Base-by-base conservation (phyloP, 768 basidiomycete species). In the Hypsizygus marmoreus region DNA sequence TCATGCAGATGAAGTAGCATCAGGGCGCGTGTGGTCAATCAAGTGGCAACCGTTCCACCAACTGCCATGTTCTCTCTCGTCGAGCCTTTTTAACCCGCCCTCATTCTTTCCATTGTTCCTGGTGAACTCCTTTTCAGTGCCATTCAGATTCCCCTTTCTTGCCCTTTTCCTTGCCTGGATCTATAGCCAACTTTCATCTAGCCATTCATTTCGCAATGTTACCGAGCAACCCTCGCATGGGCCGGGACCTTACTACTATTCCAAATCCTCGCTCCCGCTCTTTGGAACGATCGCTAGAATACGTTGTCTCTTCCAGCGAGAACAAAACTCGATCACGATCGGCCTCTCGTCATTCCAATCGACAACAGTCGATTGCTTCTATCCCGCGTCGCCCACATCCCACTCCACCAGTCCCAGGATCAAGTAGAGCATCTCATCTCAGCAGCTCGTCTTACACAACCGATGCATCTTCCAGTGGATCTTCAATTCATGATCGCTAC, bases 401-500 rank as follows among this genome's bases (percentile, higher is more conserved):
- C 9, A 36, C 26, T 17, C 37, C 39, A 6, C 31, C 41, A 23
- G 36, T 40, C 12, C 35, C 34, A 19, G 47, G 16, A 25, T 26
- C 31, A n/a, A n/a, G n/a, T n/a, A n/a, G n/a, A n/a, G n/a, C n/a
- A n/a, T n/a, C n/a, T n/a, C n/a, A n/a, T n/a, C 4, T 28, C 29
- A 31, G 10, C 28, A 17, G 29, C n/a, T 7, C 24, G 34, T 35
- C 49, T 4, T 39, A 43, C 23, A 50, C 17, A 31, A 40, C 41
- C 34, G 19, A 48, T 36, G 32, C 33, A 2, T 45, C 53, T 34
- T 45, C 43, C 17, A 40, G 23, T 11, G 55, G 53, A 28, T 70
- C 68, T 2, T 65, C 72, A 6, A 58, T 72, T n/a, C 64, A 71
- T 43, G 66, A 69, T 26, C 59, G 72, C 41, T 64, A 69, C 55